A percentile compares a stretch with the other conserved stretches of the same genome.
These are phyloP conservation scores for Suhomyces atakaporum DNA, from an alignment of 1,139 yeast species.

Conservation along the genomic window DNA sequence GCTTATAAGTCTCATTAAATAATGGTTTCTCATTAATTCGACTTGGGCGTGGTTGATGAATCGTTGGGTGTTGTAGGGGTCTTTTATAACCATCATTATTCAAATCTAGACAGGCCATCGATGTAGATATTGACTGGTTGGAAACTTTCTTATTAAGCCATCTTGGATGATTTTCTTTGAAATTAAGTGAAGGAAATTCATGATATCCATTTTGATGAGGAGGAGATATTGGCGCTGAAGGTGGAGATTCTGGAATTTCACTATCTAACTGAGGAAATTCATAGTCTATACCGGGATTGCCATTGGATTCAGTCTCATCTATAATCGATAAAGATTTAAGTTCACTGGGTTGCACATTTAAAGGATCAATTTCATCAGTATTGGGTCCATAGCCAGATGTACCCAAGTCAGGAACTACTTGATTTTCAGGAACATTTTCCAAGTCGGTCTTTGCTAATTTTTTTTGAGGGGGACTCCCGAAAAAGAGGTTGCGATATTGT, in stretches of 20 bases:
- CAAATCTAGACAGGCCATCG: constrained; percentile 36
- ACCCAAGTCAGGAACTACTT: constrained; percentile 1
- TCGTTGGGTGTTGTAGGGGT: background rate
- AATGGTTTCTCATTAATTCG: too few relatives aligned
- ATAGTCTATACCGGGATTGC: constrained; percentile 1
- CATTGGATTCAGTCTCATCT: constrained; percentile 17
- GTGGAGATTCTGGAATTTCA: constrained; percentile 48
- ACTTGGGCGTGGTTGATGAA: constrained; percentile 25
- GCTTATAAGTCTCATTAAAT: background rate
- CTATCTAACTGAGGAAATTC: constrained; percentile 8
- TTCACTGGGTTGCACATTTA: constrained; percentile 20
- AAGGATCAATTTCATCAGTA: constrained; percentile 2
- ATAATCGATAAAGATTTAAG: constrained; percentile 17
- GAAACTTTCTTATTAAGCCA: constrained; percentile 24
- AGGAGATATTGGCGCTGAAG: constrained; percentile 48
- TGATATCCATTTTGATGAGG: constrained; percentile 27
- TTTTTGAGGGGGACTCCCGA: constrained; percentile 10
- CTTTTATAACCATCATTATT: constrained; percentile 9
- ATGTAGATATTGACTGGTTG: constrained; percentile 22
- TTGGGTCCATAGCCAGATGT: constrained; percentile 4
- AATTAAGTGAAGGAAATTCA: constrained; percentile 2
- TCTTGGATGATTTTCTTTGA: constrained; percentile 13
- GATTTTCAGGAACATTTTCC: constrained; percentile 8
- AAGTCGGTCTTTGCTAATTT: background rate
- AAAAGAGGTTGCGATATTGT: constrained; percentile 46